Evolutionary conservation across 306 rosid genomes (phyloP), one percentile per base, ranked within the genome.

Genomic region (Malus sylvestris): DNA sequence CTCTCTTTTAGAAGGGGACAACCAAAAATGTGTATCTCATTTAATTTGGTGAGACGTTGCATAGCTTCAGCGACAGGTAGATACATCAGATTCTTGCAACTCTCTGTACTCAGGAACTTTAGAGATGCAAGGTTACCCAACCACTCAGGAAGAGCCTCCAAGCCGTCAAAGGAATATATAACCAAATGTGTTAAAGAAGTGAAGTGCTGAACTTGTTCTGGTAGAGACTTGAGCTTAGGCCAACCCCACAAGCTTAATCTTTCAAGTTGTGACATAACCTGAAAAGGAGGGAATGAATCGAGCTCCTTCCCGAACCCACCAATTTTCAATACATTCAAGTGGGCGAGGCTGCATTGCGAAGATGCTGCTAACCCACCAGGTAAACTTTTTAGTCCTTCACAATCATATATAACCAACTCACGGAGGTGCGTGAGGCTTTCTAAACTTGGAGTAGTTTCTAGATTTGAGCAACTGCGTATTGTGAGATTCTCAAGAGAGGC

Each of bases 91-190:
- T 12, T 22, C 8, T 23, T 1, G 72, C 55, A 68, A 0, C 0
- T 0, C 20, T 0, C 0, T 5, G 14, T 42, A 2, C 0, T 0
- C 8, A 68, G 57, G 5, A 0, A 0, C 58, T 79, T 1, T 59
- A 77, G 23, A 68, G 14, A 68, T 13, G 58, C 22, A 44, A 23
- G 72, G n/a, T 45, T 68, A 5, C 72, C 22, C 72, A 44, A 23
- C 72, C 38, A 68, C 3, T 68, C 57, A 5, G 72, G 72, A n/a
- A 68, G 4, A 68, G 57, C 55, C 22, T 42, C 57, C 57, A 68
- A 2, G 8, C n/a, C 22, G 2, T 10, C 14, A 7, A 45, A 45
- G 7, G 1, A 14, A 1, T 1, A 0, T 23, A 68, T 22, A 4
- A 8, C 3, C 22, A 68, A 13, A 4, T 3, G 0, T 23, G 0